Conservation (phyloP, 192 early-diverging fungal genomes). For the Mortierella claussenii region DNA sequence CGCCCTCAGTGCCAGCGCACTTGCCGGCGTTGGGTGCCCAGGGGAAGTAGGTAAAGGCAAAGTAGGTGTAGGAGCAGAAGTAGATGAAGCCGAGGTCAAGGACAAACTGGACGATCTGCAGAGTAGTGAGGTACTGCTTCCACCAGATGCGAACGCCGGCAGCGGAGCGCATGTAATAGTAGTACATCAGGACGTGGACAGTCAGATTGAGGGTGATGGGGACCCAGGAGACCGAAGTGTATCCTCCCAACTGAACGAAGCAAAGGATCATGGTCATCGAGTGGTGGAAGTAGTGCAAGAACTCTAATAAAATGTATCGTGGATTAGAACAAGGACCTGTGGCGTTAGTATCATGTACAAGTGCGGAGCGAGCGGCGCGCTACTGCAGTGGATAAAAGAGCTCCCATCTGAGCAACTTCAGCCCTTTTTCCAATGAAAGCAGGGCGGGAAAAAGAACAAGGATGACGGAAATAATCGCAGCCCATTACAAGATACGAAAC, state of each 20-base stretch:
- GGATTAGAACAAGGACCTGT: too few relatives aligned
- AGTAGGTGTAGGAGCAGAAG: slow-evolving; percentile 87
- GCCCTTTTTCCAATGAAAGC: too few relatives aligned
- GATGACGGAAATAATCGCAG: too few relatives aligned
- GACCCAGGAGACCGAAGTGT: slow-evolving; percentile 81
- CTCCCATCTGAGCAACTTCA: too few relatives aligned
- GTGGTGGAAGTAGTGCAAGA: slow-evolving; percentile 95
- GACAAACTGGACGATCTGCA: slow-evolving; percentile 92
- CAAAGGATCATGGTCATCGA: slow-evolving; percentile 89
- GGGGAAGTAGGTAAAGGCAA: slow-evolving; percentile 72
- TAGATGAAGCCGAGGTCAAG: slow-evolving; percentile 89
- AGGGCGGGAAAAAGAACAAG: too few relatives aligned
- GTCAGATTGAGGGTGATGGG: slow-evolving; percentile 85
- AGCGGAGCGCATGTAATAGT: slow-evolving; percentile 87
- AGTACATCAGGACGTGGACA: slow-evolving; percentile 94
- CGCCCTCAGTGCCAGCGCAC: slow-evolving; percentile 80
- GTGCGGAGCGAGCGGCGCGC: too few relatives aligned
- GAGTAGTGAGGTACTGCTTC: slow-evolving; percentile 92
- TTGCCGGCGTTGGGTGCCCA: slow-evolving; percentile 68
- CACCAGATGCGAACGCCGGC: slow-evolving; percentile 86
- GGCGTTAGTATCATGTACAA: slow-evolving; percentile 10
- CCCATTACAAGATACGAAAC: too few relatives aligned
- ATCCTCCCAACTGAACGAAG: slow-evolving; percentile 81
- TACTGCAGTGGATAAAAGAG: too few relatives aligned
- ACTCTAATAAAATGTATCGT: slow-evolving; percentile 70